phyloP scores from a whole-genome alignment of 164 flowering plant genomes.

The Nymphaea colorata region DNA sequence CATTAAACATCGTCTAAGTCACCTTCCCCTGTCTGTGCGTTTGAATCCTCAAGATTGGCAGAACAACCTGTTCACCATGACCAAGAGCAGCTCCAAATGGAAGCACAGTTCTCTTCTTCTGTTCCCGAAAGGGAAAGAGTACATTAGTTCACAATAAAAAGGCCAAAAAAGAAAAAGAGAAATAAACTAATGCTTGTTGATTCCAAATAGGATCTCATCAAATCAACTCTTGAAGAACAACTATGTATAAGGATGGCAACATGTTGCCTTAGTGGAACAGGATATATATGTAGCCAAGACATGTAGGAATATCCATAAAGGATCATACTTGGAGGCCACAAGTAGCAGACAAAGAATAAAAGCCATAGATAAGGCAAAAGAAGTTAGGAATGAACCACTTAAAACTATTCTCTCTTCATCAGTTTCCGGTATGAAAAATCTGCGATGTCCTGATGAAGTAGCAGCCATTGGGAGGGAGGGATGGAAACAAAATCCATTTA shows the following conservation, averaged over 20 bases:
- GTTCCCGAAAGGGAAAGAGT: background rate
- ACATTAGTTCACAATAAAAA: background rate
- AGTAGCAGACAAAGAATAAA: no score
- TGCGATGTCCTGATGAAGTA: slow-evolving; percentile 86
- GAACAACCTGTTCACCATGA: slow-evolving; percentile 14
- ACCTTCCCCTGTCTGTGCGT: background rate
- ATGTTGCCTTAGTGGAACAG: no score
- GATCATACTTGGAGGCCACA: no score
- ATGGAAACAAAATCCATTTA: slow-evolving; percentile 80
- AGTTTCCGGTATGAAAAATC: slow-evolving; percentile 56
- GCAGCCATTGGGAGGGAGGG: slow-evolving; percentile 80
- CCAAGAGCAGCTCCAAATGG: slow-evolving; percentile 66
- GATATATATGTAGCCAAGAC: no score
- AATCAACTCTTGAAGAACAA: background rate
- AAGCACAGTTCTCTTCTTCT: slow-evolving; percentile 66
- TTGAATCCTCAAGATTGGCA: slow-evolving; percentile 9
- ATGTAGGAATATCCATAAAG: no score
- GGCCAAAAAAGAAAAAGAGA: background rate
- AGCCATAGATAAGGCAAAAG: no score
- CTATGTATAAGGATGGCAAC: no score
- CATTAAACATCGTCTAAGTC: background rate
- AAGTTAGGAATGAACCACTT: slow-evolving; percentile 22
- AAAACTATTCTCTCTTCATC: slow-evolving; percentile 27
- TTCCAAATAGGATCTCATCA: background rate
- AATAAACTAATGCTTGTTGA: background rate